phyloP scores from a whole-genome alignment of 2,329 filamentous ascomycete species.

The Drechslera avenae region DNA sequence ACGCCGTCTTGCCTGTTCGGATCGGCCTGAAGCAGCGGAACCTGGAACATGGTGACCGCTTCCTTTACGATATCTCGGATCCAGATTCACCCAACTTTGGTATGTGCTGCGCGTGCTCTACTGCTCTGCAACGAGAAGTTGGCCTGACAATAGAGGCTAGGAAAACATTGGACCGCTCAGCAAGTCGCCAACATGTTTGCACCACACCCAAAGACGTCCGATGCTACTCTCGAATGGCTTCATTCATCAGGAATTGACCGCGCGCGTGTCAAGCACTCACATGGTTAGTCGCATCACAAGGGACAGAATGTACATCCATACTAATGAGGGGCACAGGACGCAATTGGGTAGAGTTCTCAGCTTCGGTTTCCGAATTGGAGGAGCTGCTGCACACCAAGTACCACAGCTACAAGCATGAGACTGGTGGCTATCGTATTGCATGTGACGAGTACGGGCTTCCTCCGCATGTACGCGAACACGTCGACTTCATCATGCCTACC shows the following conservation, averaged over 20 bases:
- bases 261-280: slow-evolving; percentile 18
- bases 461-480: slow-evolving; percentile 17
- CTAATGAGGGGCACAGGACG: slow-evolving; percentile 4
- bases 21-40: slow-evolving; percentile 21
- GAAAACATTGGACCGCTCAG: slow-evolving; percentile 23
- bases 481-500: slow-evolving; percentile 26
- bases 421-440: slow-evolving; percentile 19
- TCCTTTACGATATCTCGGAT: slow-evolving; percentile 23
- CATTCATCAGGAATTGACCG: slow-evolving; percentile 17
- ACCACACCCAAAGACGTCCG: slow-evolving; percentile 16
- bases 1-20: slow-evolving; percentile 15
- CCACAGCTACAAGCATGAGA: slow-evolving; percentile 19
- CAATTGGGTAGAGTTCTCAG: slow-evolving; percentile 21
- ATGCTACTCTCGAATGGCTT: slow-evolving; percentile 23
- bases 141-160: background rate
- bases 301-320: background rate
- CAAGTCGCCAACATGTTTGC: slow-evolving; percentile 23
- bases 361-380: slow-evolving; percentile 18
- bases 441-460: slow-evolving; percentile 26
- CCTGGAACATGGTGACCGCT: slow-evolving; percentile 19
- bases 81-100: slow-evolving; percentile 25
- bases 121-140: too few relatives aligned
- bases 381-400: slow-evolving; percentile 21
- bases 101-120: background rate
- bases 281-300: slow-evolving; percentile 3